phyloP scores from a whole-genome alignment of 345 rosid genomes.

The Eucalyptus pauciflora region DNA sequence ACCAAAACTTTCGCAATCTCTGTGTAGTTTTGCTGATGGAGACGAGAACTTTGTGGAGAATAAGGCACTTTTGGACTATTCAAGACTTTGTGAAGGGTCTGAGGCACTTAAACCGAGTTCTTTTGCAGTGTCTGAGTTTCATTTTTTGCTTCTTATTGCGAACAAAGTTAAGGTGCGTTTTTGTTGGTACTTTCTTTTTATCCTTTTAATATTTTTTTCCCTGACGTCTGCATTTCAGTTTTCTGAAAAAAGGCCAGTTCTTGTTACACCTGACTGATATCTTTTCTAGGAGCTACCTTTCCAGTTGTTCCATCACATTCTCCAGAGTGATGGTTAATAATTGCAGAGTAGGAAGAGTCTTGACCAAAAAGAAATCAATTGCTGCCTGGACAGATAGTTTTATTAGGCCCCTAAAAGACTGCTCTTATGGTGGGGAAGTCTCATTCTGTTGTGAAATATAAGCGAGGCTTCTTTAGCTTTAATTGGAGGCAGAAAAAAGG shows the following conservation, averaged over 20 bases:
- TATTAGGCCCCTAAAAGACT: background rate
- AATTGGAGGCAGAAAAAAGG: background rate
- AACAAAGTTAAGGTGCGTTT: constrained; percentile 92
- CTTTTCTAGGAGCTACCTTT: background rate
- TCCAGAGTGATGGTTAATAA: background rate
- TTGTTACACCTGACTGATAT: background rate
- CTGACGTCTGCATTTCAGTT: background rate
- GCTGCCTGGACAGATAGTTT: background rate
- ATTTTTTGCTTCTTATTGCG: constrained; percentile 86
- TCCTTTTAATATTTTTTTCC: background rate
- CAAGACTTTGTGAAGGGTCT: constrained; percentile 63
- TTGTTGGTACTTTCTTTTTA: background rate
- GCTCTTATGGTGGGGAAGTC: background rate
- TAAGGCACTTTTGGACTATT: constrained; percentile 83
- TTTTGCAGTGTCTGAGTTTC: constrained; percentile 92
- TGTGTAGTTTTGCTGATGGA: constrained; percentile 67
- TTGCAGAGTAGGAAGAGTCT: background rate
- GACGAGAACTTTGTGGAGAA: constrained; percentile 98
- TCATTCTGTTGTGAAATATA: background rate
- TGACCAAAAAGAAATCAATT: background rate
- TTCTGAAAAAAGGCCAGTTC: background rate
- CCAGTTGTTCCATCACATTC: background rate
- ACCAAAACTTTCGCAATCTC: background rate
- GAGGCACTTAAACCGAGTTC: constrained; percentile 78
- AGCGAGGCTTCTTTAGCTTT: background rate